A percentile compares a stretch with the other conserved stretches of the same genome.
These are phyloP conservation scores for Arxiozyma telluris DNA, from an alignment of 1,139 yeast species.

Conservation along the genomic window DNA sequence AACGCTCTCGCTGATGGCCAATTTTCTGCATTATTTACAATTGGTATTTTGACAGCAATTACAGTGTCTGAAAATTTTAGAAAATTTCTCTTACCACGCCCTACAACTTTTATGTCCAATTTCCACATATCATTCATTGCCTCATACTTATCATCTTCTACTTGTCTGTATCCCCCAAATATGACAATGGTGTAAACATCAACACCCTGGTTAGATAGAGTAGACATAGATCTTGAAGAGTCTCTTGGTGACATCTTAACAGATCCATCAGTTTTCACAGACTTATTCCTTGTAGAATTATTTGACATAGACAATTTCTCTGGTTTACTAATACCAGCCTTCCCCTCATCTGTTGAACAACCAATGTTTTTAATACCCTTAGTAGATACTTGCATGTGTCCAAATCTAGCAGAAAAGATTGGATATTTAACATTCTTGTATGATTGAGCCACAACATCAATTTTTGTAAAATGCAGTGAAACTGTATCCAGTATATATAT, in stretches of 20 bases:
- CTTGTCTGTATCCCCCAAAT: constrained; percentile 38
- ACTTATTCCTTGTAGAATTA: background rate
- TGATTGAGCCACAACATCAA: constrained; percentile 36
- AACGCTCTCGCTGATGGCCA: constrained; percentile 34
- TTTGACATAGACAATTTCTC: background rate
- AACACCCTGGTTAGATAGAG: constrained; percentile 7
- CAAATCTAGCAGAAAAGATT: constrained; percentile 39
- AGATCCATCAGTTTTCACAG: background rate
- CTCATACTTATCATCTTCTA: constrained; percentile 28
- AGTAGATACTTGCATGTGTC: constrained; percentile 33
- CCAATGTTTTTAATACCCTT: background rate
- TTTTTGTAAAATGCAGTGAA: constrained; percentile 32
- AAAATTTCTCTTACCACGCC: constrained; percentile 31
- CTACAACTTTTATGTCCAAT: constrained; percentile 34
- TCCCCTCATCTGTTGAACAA: background rate
- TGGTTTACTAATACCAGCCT: background rate
- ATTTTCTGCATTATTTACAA: constrained; percentile 9
- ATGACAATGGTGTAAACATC: constrained; percentile 29
- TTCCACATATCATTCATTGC: constrained; percentile 43
- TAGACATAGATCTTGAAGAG: background rate
- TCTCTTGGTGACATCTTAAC: background rate
- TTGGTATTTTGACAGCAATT: constrained; percentile 27
- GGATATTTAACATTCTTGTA: constrained; percentile 33
- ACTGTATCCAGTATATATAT: constrained; percentile 37
- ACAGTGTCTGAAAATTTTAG: constrained; percentile 31